These are phyloP conservation scores for Peronospora belbahrii DNA, from an alignment of 352 stramenopile genomes.

Conservation along the genomic window DNA sequence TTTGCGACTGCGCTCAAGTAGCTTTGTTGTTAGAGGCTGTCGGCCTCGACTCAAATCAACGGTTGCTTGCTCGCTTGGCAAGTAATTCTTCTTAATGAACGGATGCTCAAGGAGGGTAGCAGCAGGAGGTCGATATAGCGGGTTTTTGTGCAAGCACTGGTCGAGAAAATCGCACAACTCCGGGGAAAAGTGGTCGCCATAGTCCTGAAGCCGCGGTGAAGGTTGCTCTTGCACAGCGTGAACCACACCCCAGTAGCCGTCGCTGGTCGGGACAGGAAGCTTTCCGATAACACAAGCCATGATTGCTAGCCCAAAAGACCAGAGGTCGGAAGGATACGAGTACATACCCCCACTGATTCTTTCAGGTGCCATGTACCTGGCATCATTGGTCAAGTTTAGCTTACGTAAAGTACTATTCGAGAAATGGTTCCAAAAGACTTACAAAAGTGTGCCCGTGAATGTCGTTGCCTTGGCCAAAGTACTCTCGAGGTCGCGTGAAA, in stretches of 20 bases:
- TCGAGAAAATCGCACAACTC: slow-evolving; percentile 75
- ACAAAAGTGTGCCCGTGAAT: slow-evolving; percentile 89
- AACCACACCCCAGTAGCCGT: slow-evolving; percentile 88
- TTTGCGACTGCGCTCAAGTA: slow-evolving; percentile 21
- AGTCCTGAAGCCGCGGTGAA: slow-evolving; percentile 56
- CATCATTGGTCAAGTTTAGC: slow-evolving; percentile 1
- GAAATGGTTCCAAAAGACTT: slow-evolving; percentile 9
- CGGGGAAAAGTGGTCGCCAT: slow-evolving; percentile 51
- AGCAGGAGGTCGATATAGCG: slow-evolving; percentile 46
- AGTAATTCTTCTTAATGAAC: slow-evolving; percentile 63
- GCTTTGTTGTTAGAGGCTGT: slow-evolving; percentile 13
- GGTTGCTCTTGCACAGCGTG: slow-evolving; percentile 75
- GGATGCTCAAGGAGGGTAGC: slow-evolving; percentile 49
- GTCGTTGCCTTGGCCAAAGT: slow-evolving; percentile 82
- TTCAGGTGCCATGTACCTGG: slow-evolving; percentile 90
- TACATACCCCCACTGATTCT: slow-evolving; percentile 88
- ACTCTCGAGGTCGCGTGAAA: slow-evolving; percentile 73
- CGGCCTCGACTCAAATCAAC: slow-evolving; percentile 16
- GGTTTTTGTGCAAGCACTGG: slow-evolving; percentile 75
- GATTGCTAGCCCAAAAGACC: slow-evolving; percentile 71
- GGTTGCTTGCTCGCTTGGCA: slow-evolving; percentile 23
- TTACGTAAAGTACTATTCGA: background rate
- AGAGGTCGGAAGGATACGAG: slow-evolving; percentile 81
- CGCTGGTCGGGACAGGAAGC: slow-evolving; percentile 70
- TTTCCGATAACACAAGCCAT: slow-evolving; percentile 86